phyloP scores from a whole-genome alignment of 208 protist genomes.

The Leishmania turanica region DNA sequence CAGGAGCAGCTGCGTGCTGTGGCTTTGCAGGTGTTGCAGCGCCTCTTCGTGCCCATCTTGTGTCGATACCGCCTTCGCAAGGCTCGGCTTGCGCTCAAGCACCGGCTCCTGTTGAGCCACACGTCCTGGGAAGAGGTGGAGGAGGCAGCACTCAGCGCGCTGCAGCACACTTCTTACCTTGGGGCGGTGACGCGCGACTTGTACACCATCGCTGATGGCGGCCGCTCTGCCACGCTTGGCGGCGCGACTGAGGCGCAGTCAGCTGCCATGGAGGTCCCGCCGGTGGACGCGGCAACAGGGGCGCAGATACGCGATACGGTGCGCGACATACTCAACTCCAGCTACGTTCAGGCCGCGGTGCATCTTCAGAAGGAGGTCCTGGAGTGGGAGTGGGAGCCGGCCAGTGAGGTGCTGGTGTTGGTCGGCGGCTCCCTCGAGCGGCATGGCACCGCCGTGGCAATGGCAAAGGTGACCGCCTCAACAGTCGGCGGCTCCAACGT shows the following conservation, averaged over 20 bases:
- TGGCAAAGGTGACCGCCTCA: conserved; percentile 5
- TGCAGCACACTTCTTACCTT: conserved; percentile 47
- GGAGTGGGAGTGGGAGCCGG: conserved; percentile 69
- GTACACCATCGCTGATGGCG: neutral
- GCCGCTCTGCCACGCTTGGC: neutral
- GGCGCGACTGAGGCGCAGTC: neutral
- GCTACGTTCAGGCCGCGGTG: conserved; percentile 14
- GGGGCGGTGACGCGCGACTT: conserved; percentile 27
- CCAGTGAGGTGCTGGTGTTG: conserved; percentile 65
- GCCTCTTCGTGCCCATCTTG: conserved; percentile 48
- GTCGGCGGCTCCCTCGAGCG: conserved; percentile 47
- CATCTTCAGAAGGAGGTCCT: conserved; percentile 60
- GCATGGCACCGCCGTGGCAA: conserved; percentile 18
- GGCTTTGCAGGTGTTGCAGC: conserved; percentile 46
- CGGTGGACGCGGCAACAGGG: neutral
- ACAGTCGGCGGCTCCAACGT: neutral
- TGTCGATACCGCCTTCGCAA: conserved; percentile 21
- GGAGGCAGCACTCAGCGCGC: conserved; percentile 24
- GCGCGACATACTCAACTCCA: conserved; percentile 8
- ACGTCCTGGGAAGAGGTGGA: conserved; percentile 24
- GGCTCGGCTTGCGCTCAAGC: conserved; percentile 27
- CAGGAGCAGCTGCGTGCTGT: conserved; percentile 49
- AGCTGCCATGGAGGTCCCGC: neutral
- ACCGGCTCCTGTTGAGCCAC: conserved; percentile 19
- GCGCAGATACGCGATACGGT: conserved; percentile 17